Conservation (phyloP, 225 moss, liverwort and hornwort species). For the Bryoerythrophyllum caledonicum region DNA sequence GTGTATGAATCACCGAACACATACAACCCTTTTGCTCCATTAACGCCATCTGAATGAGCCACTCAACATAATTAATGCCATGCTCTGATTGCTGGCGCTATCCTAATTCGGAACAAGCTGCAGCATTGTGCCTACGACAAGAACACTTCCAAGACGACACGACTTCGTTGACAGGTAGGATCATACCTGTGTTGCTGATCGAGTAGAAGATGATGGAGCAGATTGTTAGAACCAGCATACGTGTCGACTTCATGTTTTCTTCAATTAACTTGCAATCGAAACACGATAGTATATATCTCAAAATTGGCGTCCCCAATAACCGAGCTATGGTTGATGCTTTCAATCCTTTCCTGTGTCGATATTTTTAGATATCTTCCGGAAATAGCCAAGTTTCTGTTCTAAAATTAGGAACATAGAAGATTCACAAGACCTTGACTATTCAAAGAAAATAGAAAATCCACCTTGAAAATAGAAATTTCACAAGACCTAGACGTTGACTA, state of each 20-base stretch:
- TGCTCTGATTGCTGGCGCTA: slow-evolving; percentile 1
- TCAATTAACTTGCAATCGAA: slow-evolving; percentile 20
- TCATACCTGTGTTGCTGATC: slow-evolving; percentile 22
- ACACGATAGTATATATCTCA: not conserved
- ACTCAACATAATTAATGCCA: slow-evolving; percentile 5
- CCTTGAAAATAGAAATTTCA: too few species aligned
- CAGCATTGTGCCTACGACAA: not conserved
- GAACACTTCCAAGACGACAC: not conserved
- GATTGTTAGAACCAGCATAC: not conserved
- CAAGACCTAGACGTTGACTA: not conserved
- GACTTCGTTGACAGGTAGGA: too few species aligned
- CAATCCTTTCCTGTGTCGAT: not conserved
- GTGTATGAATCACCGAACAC: slow-evolving; percentile 57
- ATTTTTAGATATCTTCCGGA: not conserved
- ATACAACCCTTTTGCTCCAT: slow-evolving; percentile 46
- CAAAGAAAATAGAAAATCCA: too few species aligned
- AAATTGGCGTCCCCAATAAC: not conserved
- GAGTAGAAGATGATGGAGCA: slow-evolving; percentile 22
- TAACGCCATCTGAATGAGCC: slow-evolving; percentile 32
- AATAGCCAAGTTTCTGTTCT: not conserved
- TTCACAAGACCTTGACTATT: not conserved
- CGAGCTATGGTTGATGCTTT: not conserved
- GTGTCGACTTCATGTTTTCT: slow-evolving; percentile 28
- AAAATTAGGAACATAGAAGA: not conserved
- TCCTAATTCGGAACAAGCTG: slow-evolving; percentile 11